These are phyloP conservation scores for Calocera cornea DNA, from an alignment of 768 basidiomycete species.

Conservation along the genomic window DNA sequence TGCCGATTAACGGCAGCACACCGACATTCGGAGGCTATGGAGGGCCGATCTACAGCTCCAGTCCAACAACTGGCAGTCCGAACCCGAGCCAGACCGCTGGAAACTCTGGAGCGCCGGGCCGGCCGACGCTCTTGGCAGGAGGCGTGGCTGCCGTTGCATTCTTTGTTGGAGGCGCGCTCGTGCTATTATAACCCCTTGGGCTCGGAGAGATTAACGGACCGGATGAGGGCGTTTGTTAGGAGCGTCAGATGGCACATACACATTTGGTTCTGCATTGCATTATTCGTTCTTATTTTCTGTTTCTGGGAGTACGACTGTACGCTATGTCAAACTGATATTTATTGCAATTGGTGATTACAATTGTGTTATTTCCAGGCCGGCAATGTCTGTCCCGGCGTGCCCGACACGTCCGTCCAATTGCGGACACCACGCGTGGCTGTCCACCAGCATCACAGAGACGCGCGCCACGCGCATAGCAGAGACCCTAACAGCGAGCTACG, in stretches of 20 bases:
- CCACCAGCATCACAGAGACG: too few species aligned
- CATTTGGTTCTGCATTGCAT: background rate
- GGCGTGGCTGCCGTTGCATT: background rate
- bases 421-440: too few species aligned
- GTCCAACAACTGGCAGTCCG: background rate
- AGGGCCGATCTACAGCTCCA: background rate
- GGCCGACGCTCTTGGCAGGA: background rate
- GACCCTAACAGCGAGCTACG: too few species aligned
- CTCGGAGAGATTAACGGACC: background rate
- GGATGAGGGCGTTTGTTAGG: background rate
- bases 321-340: too few species aligned
- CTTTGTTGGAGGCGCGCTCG: background rate
- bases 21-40: background rate
- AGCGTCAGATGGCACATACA: background rate
- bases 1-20: background rate
- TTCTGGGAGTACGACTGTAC: background rate
- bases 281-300: background rate
- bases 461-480: too few species aligned
- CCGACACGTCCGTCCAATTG: too few species aligned
- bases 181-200: background rate
- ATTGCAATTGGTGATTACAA: background rate
- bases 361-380: too few species aligned
- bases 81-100: background rate
- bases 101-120: background rate
- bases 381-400: too few species aligned